phyloP scores from a whole-genome alignment of 2,329 filamentous ascomycete genomes.

The Pyrenochaeta sp. region DNA sequence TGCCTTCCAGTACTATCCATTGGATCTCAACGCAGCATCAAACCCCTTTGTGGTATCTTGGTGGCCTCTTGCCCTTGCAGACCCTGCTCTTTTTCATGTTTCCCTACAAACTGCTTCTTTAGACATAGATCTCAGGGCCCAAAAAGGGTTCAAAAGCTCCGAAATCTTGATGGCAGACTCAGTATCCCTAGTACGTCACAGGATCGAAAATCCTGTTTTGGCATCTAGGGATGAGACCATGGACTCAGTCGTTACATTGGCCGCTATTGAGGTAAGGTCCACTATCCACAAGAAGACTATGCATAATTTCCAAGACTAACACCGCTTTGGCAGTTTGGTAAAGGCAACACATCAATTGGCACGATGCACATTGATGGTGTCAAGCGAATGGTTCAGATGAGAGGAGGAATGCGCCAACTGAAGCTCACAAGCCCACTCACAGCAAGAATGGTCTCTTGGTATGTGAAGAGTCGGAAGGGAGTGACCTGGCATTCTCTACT shows the following conservation, averaged over 20 bases:
- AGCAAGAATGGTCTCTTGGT: constrained; percentile 65
- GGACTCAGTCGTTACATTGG: constrained; percentile 66
- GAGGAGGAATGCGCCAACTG: constrained; percentile 61
- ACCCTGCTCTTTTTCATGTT: constrained; percentile 67
- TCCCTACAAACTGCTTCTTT: constrained; percentile 67
- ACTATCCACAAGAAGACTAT: background rate
- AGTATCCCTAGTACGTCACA: constrained; percentile 61
- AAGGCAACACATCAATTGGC: constrained; percentile 58
- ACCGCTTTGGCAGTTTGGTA: constrained; percentile 56
- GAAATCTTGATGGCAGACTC: constrained; percentile 67
- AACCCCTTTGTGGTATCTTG: constrained; percentile 68
- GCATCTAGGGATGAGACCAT: constrained; percentile 65
- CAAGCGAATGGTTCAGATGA: constrained; percentile 58
- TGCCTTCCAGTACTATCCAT: constrained; percentile 67
- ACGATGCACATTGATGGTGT: constrained; percentile 61
- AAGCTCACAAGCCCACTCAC: constrained; percentile 62
- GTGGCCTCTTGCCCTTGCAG: constrained; percentile 66
- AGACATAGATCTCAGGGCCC: constrained; percentile 62
- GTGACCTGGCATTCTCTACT: background rate
- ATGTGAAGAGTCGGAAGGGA: constrained; percentile 19
- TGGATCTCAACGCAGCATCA: constrained; percentile 61
- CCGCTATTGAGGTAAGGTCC: constrained; percentile 63
- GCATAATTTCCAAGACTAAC: no score
- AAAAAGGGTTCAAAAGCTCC: constrained; percentile 62
- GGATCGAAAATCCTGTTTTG: constrained; percentile 56